Evolutionary conservation across 306 rosid species (phyloP).

Genomic region (Cicer pinnatifidum): DNA sequence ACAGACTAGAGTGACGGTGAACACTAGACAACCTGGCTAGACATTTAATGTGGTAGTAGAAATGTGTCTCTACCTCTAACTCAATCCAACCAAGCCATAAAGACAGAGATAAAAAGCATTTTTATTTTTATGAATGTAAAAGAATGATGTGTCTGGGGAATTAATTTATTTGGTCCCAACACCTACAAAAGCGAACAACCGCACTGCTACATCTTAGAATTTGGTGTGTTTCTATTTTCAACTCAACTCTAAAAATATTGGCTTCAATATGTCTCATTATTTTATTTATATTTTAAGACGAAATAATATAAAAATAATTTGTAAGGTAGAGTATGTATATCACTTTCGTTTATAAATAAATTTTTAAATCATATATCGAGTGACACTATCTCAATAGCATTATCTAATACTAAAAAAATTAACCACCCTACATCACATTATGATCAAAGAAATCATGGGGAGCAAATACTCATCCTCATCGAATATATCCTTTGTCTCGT

Average conservation of each 20-base stretch:
- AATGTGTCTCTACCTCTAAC: slow-evolving; percentile 37
- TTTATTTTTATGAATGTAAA: slow-evolving; percentile 24
- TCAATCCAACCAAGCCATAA: slow-evolving; percentile 41
- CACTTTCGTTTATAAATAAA: no score
- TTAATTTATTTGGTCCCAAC: slow-evolving; percentile 49
- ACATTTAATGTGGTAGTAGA: slow-evolving; percentile 20
- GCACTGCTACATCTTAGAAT: neutral
- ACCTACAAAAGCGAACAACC: slow-evolving; percentile 38
- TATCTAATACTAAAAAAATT: no score
- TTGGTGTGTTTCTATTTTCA: neutral
- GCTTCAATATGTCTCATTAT: neutral
- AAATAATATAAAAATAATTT: no score
- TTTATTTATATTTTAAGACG: no score
- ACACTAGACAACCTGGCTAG: slow-evolving; percentile 1
- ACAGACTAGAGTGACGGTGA: slow-evolving; percentile 7
- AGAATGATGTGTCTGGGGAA: slow-evolving; percentile 4
- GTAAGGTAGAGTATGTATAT: no score
- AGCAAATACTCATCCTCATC: neutral
- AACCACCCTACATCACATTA: neutral
- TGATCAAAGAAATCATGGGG: neutral
- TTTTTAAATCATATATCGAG: no score
- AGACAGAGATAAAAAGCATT: slow-evolving; percentile 34
- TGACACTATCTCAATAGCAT: no score
- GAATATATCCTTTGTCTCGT: slow-evolving; percentile 26
- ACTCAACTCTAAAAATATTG: neutral